Conservation (phyloP, 1,284 basidiomycete species). For the Pseudozyma thailandica region DNA sequence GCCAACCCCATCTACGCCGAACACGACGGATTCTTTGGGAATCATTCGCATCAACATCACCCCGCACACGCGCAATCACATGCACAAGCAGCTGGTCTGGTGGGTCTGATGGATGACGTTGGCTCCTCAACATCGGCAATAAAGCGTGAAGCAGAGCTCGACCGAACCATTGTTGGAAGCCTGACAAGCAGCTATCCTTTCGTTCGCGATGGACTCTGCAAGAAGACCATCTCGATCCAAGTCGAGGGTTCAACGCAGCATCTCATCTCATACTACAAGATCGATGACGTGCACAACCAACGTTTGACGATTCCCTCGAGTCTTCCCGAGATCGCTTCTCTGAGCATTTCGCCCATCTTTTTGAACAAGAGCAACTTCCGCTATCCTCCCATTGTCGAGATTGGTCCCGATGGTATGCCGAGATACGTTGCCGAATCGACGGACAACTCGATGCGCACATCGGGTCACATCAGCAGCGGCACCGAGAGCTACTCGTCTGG, state of each 20-base stretch:
- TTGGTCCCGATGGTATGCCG: slow-evolving; percentile 81
- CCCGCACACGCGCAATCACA: slow-evolving; percentile 14
- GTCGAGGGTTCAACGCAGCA: slow-evolving; percentile 90
- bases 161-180: slow-evolving; percentile 61
- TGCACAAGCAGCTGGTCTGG: slow-evolving; percentile 42
- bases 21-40: slow-evolving; percentile 22
- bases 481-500: slow-evolving; percentile 44
- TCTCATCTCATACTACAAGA: slow-evolving; percentile 93
- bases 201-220: slow-evolving; percentile 59
- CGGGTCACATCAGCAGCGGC: slow-evolving; percentile 41
- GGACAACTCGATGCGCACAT: slow-evolving; percentile 25
- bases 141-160: slow-evolving; percentile 45
- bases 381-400: slow-evolving; percentile 86
- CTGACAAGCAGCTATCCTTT: slow-evolving; percentile 62
- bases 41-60: slow-evolving; percentile 7
- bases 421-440: slow-evolving; percentile 72
- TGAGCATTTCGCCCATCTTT: slow-evolving; percentile 88
- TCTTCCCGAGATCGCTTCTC: slow-evolving; percentile 83
- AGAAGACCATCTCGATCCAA: slow-evolving; percentile 88
- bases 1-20: slow-evolving; percentile 25
- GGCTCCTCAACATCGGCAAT: slow-evolving; percentile 8
- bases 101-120: slow-evolving; percentile 21
- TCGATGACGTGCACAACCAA: slow-evolving; percentile 88
- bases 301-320: slow-evolving; percentile 87
- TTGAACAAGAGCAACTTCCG: slow-evolving; percentile 90